Evolutionary conservation across 768 basidiomycete genomes (phyloP), one percentile per base, ranked within the genome.

Genomic region (Royoungia palumana): DNA sequence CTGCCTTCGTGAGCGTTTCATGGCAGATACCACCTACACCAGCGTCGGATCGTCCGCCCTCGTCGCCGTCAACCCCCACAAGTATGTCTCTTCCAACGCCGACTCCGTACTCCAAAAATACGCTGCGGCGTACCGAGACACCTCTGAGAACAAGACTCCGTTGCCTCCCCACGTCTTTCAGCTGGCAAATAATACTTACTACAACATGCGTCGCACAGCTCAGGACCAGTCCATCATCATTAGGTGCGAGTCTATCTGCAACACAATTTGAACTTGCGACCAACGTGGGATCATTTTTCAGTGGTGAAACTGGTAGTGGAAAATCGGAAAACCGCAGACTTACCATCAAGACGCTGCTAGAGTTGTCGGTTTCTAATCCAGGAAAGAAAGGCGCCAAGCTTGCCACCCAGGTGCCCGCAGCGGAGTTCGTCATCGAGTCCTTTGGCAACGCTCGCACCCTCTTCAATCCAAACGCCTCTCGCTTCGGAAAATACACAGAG

Each of bases 401-500:
- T 51, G 82, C 81, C 2, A 71, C 70, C 40, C 92, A 95, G 66
- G 79, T 98, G 34, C 94, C 94, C 32, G 89, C 94, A 17, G 87
- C 92, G 20, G 90, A 96, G 74, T 97, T 93, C 67, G 90, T 97
- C 51, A 85, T 97, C 53, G 94, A 98, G 67, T 76, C 91, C 1
- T 98, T 98, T 63, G 95, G 95, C 14, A 88, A 89, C 58, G 90
- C 94, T 17, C 86, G 90, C 50, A 92, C 92, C 1, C 80, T 92
- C 47, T 87, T 90, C 72, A 96, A 97, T 63, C 80, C 90, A 40
- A 96, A 96, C 61, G 94, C 95, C 13, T 97, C 96, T 25, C 87
- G 93, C 41, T 96, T 95, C 64, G 96, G 95, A 47, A 94, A 95
- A 67, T 99, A 99, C 67, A 96, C 94, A 38, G 96, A 99, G 63